phyloP scores from a whole-genome alignment of 176 grass and related monocot species.

The Ampelocalamus luodianensis region DNA sequence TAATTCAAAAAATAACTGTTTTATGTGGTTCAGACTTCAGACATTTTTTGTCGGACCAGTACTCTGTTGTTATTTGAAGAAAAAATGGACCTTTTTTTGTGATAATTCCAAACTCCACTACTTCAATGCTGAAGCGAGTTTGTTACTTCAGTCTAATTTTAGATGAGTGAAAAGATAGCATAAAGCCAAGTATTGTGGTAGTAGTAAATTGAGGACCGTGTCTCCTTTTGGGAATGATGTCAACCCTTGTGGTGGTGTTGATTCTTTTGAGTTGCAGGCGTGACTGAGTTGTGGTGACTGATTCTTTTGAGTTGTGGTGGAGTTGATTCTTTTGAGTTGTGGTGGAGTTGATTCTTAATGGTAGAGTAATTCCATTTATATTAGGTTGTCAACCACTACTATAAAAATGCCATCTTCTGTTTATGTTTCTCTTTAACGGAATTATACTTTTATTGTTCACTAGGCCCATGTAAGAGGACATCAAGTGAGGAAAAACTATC shows the following conservation, averaged over 20 bases:
- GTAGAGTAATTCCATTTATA: background rate
- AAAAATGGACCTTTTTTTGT: background rate
- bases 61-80: background rate
- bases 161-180: background rate
- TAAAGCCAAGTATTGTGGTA: background rate
- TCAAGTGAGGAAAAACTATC: slow-evolving; percentile 85
- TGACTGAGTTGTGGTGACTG: too few relatives aligned
- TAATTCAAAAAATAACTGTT: background rate
- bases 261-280: slow-evolving; percentile 19
- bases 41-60: background rate
- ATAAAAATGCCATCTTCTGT: background rate
- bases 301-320: too few relatives aligned
- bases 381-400: background rate
- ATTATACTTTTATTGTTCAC: slow-evolving; percentile 20
- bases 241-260: background rate
- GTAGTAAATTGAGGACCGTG: slow-evolving; percentile 4
- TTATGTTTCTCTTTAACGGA: background rate
- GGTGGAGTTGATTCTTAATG: too few relatives aligned
- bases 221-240: background rate
- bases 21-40: slow-evolving; percentile 9
- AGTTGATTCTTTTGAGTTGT: slow-evolving; percentile 23
- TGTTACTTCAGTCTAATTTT: slow-evolving; percentile 18
- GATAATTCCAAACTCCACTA: slow-evolving; percentile 10
- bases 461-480: slow-evolving; percentile 96
- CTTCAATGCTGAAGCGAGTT: background rate